Evolutionary conservation across 192 early-diverging fungal genomes (phyloP).

Genomic region (Chytriomyces hyalinus): DNA sequence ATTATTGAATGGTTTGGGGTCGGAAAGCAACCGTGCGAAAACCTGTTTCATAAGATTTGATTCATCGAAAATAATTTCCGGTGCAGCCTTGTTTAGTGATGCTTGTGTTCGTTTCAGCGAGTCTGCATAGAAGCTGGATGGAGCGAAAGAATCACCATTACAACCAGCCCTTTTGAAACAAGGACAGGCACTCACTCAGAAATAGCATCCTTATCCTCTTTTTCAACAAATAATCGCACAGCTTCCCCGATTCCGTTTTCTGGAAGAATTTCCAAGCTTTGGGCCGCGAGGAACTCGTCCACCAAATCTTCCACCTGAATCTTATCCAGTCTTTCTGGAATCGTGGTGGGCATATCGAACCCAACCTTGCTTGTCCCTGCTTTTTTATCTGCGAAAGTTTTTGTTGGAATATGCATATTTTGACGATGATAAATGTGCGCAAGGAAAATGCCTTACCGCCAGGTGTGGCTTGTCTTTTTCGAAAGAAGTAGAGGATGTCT

Average conservation of each 20-base stretch:
- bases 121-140: conserved; percentile 28
- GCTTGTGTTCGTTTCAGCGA: conserved; percentile 32
- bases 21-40: neutral
- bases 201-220: conserved; percentile 85
- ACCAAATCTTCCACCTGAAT: conserved; percentile 79
- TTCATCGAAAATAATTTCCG: conserved; percentile 22
- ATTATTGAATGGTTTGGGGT: neutral
- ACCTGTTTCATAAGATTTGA: conserved; percentile 28
- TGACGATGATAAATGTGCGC: conserved; percentile 8
- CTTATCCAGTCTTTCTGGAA: conserved; percentile 72
- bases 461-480: conserved; percentile 49
- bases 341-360: conserved; percentile 20
- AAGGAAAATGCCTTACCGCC: neutral
- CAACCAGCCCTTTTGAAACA: neutral
- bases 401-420: conserved; percentile 2
- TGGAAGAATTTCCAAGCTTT: conserved; percentile 73
- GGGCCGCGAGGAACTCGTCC: conserved; percentile 68
- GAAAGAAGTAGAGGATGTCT: conserved; percentile 83
- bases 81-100: neutral
- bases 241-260: conserved; percentile 80
- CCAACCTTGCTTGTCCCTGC: neutral
- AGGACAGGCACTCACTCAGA: conserved; percentile 53
- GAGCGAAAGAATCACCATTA: neutral
- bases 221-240: conserved; percentile 78
- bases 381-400: conserved; percentile 5